phyloP scores from a whole-genome alignment of 805 yeast species.

The Kodamaea laetipori region DNA sequence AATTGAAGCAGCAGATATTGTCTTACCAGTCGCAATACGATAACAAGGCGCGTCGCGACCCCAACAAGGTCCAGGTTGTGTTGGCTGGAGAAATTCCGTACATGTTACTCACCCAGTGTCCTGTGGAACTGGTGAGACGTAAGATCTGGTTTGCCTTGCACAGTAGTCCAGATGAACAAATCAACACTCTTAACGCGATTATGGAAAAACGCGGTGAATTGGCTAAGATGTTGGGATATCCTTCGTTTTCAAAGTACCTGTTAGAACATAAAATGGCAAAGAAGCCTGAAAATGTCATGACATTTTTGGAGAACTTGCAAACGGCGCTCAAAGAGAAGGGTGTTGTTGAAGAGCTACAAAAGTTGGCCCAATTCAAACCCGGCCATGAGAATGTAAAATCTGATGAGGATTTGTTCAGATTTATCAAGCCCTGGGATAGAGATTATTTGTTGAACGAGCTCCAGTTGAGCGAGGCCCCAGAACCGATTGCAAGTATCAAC shows the following conservation, averaged over 20 bases:
- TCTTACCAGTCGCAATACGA: constrained; percentile 30
- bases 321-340: constrained; percentile 44
- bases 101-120: constrained; percentile 60
- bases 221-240: constrained; percentile 71
- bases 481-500: constrained; percentile 48
- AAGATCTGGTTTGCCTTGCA: constrained; percentile 77
- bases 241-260: constrained; percentile 76
- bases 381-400: constrained; percentile 13
- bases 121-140: constrained; percentile 58
- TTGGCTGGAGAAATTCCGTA: constrained; percentile 64
- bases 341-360: constrained; percentile 58
- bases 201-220: constrained; percentile 66
- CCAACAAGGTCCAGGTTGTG: constrained; percentile 29
- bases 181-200: constrained; percentile 57
- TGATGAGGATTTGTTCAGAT: not conserved
- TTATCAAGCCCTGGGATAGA: constrained; percentile 68
- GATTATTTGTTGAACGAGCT: constrained; percentile 52
- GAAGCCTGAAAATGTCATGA: constrained; percentile 69
- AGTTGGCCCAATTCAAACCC: constrained; percentile 40
- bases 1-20: constrained; percentile 28
- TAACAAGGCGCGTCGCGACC: constrained; percentile 1
- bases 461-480: constrained; percentile 12
- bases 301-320: constrained; percentile 66
- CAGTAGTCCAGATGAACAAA: constrained; percentile 63
- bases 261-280: constrained; percentile 89